Evolutionary conservation across 2,329 filamentous ascomycete species (phyloP), one percentile per base, ranked within the genome.

Genomic region (Aspergillus quadricinctus): DNA sequence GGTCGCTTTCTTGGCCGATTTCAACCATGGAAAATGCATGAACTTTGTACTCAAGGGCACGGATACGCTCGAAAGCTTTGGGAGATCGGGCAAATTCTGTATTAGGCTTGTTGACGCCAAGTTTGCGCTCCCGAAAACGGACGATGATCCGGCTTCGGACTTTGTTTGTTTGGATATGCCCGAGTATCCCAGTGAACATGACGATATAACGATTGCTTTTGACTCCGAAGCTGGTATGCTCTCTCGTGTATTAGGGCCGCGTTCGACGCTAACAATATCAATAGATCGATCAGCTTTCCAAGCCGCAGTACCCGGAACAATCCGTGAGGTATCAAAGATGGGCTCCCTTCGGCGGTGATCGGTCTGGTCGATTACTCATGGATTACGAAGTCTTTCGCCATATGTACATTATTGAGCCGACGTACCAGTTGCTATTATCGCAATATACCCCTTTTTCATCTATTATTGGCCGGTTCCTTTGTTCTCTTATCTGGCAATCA

Each of bases 161-260:
- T 96, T 93, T 76, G 82, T 96, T 41, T 94, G 90, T 70, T 75
- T 96, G 57, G 92, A 96, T 72, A 84, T 92, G 72, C 88, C 92
- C 19, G 92, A 96, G 66, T 89, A 95, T 72, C 90, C 92, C 1
- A 90, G 90, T 51, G 92, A 96, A 76, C 91, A 96, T 74, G 92
- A 96, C 72, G 92, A 97, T 76, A 90, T 97, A 63, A 83, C 87
- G 10, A 87, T 97, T 66, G 75, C 87, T 58, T 97, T 97, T 78
- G 91, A 96, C 61, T 87, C 81, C 48, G 88, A 90, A 70, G 78
- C 82, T 67, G 88, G 89, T 92, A 75, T 78, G 88, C 80, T 52
- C 19, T 23, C n/a, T 3, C 23, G n/a, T 19, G 5, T 11, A 3
- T 6, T 29, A 1, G 8, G 1, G 21, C 11, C 23, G 31, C 25